Percentiles rank a stretch among this genome's conserved stretches.
Evolutionary conservation across 2,329 filamentous ascomycete genomes (phyloP).

Genomic region (Trichoderma sp.): DNA sequence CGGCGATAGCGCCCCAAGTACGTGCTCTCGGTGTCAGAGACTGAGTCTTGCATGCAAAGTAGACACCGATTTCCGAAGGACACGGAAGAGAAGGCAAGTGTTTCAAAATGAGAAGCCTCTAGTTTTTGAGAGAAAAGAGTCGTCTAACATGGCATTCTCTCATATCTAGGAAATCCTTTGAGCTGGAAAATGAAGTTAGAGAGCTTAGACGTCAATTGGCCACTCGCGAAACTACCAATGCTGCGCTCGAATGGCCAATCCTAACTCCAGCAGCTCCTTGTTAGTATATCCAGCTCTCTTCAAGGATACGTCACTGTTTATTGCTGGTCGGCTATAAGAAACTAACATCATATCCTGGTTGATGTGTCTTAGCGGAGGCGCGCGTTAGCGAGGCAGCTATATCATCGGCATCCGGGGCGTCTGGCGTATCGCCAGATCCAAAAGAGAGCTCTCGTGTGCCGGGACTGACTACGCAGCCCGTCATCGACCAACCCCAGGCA

Average conservation of each 20-base stretch:
- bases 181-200: conserved; percentile 11
- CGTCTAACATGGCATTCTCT: neutral
- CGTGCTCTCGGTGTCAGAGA: conserved; percentile 4
- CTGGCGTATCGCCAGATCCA: neutral
- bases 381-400: neutral
- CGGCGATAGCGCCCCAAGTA: neutral
- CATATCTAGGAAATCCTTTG: neutral
- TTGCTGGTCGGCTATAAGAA: neutral
- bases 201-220: conserved; percentile 3
- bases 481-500: conserved; percentile 5
- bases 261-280: neutral
- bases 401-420: neutral
- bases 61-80: conserved; percentile 6
- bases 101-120: neutral
- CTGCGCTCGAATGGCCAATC: conserved; percentile 1
- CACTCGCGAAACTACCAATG: neutral
- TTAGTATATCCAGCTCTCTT: neutral
- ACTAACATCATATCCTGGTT: neutral
- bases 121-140: no score
- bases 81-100: neutral
- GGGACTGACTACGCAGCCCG: neutral
- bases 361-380: neutral
- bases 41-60: conserved; percentile 7
- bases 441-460: conserved; percentile 6
- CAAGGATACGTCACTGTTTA: neutral